These are phyloP conservation scores for Colletotrichum spinosum DNA, from an alignment of 2,329 filamentous ascomycete species.

Conservation along the genomic window DNA sequence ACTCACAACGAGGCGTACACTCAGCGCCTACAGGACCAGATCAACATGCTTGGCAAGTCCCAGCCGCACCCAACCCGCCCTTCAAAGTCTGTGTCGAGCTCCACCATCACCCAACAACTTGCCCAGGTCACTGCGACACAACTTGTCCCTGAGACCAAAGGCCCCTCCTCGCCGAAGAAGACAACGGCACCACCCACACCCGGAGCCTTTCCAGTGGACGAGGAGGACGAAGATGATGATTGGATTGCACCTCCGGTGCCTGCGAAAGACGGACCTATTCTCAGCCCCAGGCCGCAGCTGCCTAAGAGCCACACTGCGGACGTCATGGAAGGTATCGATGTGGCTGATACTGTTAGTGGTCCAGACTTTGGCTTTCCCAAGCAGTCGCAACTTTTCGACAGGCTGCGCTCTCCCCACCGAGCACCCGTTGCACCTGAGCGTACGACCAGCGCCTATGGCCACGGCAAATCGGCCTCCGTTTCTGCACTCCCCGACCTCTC, in stretches of 20 bases:
- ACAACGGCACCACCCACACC: conserved; percentile 56
- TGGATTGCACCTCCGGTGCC: conserved; percentile 68
- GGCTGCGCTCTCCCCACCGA: conserved; percentile 50
- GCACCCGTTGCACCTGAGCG: conserved; percentile 45
- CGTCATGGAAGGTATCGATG: conserved; percentile 67
- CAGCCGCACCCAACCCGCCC: conserved; percentile 60
- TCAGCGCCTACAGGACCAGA: conserved; percentile 91
- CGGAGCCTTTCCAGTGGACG: conserved; percentile 70
- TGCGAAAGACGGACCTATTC: conserved; percentile 47
- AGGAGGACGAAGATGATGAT: conserved; percentile 63
- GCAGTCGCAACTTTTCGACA: conserved; percentile 48
- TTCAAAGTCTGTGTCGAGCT: conserved; percentile 60
- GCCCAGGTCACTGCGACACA: conserved; percentile 43
- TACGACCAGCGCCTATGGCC: conserved; percentile 52
- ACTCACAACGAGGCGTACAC: conserved; percentile 89
- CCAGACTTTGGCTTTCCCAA: conserved; percentile 59
- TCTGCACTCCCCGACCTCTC: conserved; percentile 59
- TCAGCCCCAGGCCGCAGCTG: conserved; percentile 63
- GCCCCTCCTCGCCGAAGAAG: conserved; percentile 47
- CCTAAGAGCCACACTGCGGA: conserved; percentile 72
- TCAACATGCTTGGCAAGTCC: conserved; percentile 76
- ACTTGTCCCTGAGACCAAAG: conserved; percentile 42
- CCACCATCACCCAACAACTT: conserved; percentile 48
- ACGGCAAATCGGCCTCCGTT: conserved; percentile 74
- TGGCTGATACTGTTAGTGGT: conserved; percentile 61